A percentile compares a stretch with the other conserved stretches of the same genome.
phyloP scores from a whole-genome alignment of 805 yeast species.

The Saitoella complicata region DNA sequence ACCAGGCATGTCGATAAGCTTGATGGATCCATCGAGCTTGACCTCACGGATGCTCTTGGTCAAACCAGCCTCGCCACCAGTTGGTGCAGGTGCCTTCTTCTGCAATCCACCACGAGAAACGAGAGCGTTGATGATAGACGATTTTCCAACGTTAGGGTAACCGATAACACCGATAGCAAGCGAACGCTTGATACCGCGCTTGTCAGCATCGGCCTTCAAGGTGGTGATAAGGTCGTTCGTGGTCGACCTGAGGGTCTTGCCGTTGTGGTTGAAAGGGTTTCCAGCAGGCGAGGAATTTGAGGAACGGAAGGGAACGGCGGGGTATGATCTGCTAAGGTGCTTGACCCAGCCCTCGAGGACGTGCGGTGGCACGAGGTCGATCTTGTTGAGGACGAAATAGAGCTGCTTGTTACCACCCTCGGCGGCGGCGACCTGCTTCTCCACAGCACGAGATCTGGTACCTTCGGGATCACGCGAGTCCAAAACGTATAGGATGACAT shows the following conservation, averaged over 20 bases:
- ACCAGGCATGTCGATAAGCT: conserved; percentile 90
- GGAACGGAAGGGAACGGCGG: conserved; percentile 71
- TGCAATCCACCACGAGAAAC: conserved; percentile 47
- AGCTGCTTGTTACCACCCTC: conserved; percentile 54
- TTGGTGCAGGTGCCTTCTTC: conserved; percentile 65
- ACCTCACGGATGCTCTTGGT: conserved; percentile 85
- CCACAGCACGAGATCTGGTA: conserved; percentile 82
- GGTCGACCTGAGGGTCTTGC: conserved; percentile 53
- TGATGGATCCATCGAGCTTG: conserved; percentile 77
- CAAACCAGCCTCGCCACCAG: conserved; percentile 95
- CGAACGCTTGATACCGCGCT: conserved; percentile 72
- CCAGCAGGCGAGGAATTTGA: conserved; percentile 52
- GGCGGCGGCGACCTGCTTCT: conserved; percentile 67
- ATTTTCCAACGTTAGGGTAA: conserved; percentile 59
- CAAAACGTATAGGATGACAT: conserved; percentile 78
- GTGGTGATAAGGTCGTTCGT: conserved; percentile 62
- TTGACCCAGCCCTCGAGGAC: conserved; percentile 73
- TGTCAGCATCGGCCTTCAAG: conserved; percentile 69
- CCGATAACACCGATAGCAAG: conserved; percentile 92
- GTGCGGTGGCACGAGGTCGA: conserved; percentile 79
- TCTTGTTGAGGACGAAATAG: conserved; percentile 74
- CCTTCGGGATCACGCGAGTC: conserved; percentile 97
- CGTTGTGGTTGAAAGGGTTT: conserved; percentile 49
- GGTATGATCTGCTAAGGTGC: conserved; percentile 66
- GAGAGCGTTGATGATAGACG: conserved; percentile 81